phyloP scores from a whole-genome alignment of 2,329 filamentous ascomycete genomes.

The Sarocladiaceae sp. region DNA sequence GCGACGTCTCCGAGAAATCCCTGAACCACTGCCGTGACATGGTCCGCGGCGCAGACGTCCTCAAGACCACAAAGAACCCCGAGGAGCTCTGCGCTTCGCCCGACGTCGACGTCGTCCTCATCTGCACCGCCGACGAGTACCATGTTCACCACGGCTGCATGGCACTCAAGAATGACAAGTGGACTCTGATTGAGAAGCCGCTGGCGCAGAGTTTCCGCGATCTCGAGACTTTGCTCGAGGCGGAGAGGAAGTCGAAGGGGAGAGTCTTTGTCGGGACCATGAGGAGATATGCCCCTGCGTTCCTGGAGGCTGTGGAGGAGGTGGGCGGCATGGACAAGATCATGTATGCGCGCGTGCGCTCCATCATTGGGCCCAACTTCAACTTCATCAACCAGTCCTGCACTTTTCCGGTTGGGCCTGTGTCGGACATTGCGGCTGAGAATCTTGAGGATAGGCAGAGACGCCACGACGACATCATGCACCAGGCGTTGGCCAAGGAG shows the following conservation, averaged over 20 bases:
- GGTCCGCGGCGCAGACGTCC: constrained; percentile 11
- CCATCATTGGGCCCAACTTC: constrained; percentile 38
- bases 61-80: constrained; percentile 28
- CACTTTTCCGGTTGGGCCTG: constrained; percentile 25
- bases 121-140: constrained; percentile 46
- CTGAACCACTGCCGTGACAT: constrained; percentile 20
- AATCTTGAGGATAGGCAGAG: constrained; percentile 11
- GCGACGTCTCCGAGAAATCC: constrained; percentile 39
- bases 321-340: constrained; percentile 44
- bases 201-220: constrained; percentile 41
- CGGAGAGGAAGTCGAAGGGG: constrained; percentile 35
- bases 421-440: constrained; percentile 27
- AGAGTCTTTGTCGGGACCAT: constrained; percentile 55
- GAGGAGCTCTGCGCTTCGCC: constrained; percentile 33
- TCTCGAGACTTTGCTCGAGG: constrained; percentile 39
- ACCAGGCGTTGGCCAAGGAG: constrained; percentile 8
- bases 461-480: constrained; percentile 4
- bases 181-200: constrained; percentile 55
- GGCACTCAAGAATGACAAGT: constrained; percentile 48
- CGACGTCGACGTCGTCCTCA: constrained; percentile 47
- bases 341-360: constrained; percentile 43
- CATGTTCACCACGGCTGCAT: constrained; percentile 46
- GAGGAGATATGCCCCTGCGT: constrained; percentile 51
- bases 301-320: constrained; percentile 47
- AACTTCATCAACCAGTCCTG: constrained; percentile 36